These are phyloP conservation scores for Colletotrichum sp. DNA, from an alignment of 2,329 filamentous ascomycete genomes.

Conservation along the genomic window DNA sequence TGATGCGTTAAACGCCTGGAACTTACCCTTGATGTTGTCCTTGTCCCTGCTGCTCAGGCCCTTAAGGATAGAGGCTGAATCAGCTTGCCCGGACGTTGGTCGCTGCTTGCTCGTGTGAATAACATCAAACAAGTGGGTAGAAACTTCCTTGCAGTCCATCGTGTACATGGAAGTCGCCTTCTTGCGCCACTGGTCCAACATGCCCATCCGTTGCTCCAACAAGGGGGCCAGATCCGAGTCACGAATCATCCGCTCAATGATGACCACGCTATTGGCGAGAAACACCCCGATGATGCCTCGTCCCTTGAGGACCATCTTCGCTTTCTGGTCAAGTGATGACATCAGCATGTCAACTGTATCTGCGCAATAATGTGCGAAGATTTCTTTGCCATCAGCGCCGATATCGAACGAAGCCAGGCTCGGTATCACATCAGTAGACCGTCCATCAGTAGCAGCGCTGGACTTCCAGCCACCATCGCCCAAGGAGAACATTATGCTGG, in stretches of 20 bases:
- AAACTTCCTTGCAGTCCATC: conserved; percentile 87
- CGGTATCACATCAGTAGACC: conserved; percentile 68
- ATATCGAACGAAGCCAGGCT: conserved; percentile 84
- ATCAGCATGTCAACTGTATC: conserved; percentile 89
- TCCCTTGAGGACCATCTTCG: conserved; percentile 73
- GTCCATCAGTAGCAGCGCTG: conserved; percentile 52
- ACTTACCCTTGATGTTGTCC: conserved; percentile 96
- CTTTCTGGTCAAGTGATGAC: conserved; percentile 75
- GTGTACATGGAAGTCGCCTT: conserved; percentile 82
- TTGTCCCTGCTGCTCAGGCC: conserved; percentile 87
- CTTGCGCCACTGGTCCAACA: conserved; percentile 86
- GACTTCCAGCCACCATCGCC: conserved; percentile 91
- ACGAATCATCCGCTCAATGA: conserved; percentile 84
- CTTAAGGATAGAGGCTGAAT: conserved; percentile 86
- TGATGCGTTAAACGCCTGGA: conserved; percentile 84
- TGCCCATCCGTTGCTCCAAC: conserved; percentile 67
- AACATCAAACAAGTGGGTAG: conserved; percentile 84
- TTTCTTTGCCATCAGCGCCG: conserved; percentile 83
- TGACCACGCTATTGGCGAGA: conserved; percentile 83
- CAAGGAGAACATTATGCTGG: conserved; percentile 88
- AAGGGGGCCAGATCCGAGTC: conserved; percentile 79
- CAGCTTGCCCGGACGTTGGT: conserved; percentile 76
- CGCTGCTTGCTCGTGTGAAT: conserved; percentile 86
- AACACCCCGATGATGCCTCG: conserved; percentile 87
- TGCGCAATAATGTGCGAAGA: conserved; percentile 88